Evolutionary conservation across 805 yeast genomes (phyloP).

Genomic region (Ogataea wickerhamii): DNA sequence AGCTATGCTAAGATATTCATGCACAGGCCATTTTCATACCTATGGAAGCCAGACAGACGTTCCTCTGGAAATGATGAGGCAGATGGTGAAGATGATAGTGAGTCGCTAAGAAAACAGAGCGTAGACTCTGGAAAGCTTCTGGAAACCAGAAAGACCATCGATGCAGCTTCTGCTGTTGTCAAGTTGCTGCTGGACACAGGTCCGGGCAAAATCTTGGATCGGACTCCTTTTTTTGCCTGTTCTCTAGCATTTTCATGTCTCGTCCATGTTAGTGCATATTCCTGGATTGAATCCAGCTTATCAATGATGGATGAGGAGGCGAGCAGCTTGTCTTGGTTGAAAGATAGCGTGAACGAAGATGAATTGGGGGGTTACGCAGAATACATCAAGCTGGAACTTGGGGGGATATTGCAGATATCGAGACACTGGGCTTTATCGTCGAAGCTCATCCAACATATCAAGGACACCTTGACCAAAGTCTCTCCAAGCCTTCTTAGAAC

Average conservation of each 20-base stretch:
- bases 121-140: slow-evolving; percentile 44
- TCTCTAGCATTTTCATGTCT: slow-evolving; percentile 50
- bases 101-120: slow-evolving; percentile 30
- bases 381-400: slow-evolving; percentile 46
- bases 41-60: slow-evolving; percentile 47
- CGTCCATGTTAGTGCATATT: slow-evolving; percentile 50
- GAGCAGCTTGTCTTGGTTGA: slow-evolving; percentile 16
- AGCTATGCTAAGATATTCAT: slow-evolving; percentile 54
- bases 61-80: slow-evolving; percentile 35
- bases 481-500: slow-evolving; percentile 39
- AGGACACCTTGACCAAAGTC: slow-evolving; percentile 42
- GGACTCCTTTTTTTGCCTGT: slow-evolving; percentile 53
- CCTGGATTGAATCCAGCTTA: slow-evolving; percentile 46
- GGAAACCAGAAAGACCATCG: slow-evolving; percentile 52
- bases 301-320: slow-evolving; percentile 12
- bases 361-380: slow-evolving; percentile 45
- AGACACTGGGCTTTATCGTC: slow-evolving; percentile 50
- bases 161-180: slow-evolving; percentile 49
- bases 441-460: slow-evolving; percentile 43
- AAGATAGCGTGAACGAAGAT: slow-evolving; percentile 26
- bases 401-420: slow-evolving; percentile 47
- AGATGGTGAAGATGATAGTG: slow-evolving; percentile 29
- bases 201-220: slow-evolving; percentile 38
- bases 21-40: slow-evolving; percentile 50
- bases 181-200: slow-evolving; percentile 45